Evolutionary conservation across 257 asterid species (phyloP).

Genomic region (Galeopsis tetrahit): DNA sequence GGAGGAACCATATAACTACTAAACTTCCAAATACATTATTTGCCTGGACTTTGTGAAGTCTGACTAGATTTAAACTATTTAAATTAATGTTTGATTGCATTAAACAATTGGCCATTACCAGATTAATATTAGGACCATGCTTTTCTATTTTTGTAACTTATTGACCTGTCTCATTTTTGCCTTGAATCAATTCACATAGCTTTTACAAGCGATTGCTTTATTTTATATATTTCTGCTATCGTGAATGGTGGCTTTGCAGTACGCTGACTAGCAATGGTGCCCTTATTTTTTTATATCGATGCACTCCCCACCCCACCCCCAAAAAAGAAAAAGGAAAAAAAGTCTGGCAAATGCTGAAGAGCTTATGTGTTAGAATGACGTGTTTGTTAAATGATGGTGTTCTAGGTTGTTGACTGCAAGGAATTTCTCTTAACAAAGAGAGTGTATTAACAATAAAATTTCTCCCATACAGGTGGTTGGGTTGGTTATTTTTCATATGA

Average conservation of each 20-base stretch:
- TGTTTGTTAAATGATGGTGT: constrained; percentile 4
- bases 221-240: background rate
- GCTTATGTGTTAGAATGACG: constrained; percentile 5
- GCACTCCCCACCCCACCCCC: background rate
- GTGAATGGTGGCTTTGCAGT: constrained; percentile 9
- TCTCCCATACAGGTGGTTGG: constrained; percentile 89
- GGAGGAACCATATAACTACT: constrained; percentile 2
- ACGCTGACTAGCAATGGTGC: constrained; percentile 20
- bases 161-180: constrained; percentile 3
- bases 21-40: background rate
- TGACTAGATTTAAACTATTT: constrained; percentile 4
- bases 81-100: background rate
- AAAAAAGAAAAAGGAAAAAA: background rate
- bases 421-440: background rate
- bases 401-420: constrained; percentile 22
- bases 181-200: background rate
- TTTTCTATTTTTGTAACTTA: background rate
- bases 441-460: constrained; percentile 30
- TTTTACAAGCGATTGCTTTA: background rate
- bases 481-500: constrained; percentile 98
- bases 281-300: constrained; percentile 13
- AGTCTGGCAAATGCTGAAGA: constrained; percentile 9
- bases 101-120: constrained; percentile 3
- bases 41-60: constrained; percentile 4
- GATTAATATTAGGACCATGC: constrained; percentile 20